These are phyloP conservation scores for Phytophthora sojae DNA, from an alignment of 352 stramenopile genomes.

Conservation along the genomic window DNA sequence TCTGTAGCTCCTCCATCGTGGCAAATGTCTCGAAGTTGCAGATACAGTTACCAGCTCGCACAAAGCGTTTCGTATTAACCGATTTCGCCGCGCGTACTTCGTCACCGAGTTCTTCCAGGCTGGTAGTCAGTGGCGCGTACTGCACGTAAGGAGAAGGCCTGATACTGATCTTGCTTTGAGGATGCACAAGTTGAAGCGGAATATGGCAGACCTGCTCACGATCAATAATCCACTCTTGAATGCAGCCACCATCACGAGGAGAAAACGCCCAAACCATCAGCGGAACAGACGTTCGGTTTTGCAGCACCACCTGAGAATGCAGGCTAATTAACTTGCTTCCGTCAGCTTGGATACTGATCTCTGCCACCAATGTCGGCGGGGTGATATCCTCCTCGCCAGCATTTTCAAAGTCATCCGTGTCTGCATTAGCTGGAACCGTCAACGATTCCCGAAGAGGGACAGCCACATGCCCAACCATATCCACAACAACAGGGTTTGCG, in stretches of 20 bases:
- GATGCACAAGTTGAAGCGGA: slow-evolving; percentile 85
- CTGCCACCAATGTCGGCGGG: slow-evolving; percentile 80
- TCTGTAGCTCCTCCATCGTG: slow-evolving; percentile 72
- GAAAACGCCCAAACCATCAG: slow-evolving; percentile 92
- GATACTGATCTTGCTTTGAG: slow-evolving; percentile 90
- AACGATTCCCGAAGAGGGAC: slow-evolving; percentile 75
- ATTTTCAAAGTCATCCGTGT: slow-evolving; percentile 43
- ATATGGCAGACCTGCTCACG: slow-evolving; percentile 85
- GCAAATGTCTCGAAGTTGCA: slow-evolving; percentile 87
- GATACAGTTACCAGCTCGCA: slow-evolving; percentile 74
- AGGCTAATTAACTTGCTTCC: slow-evolving; percentile 90
- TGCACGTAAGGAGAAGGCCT: slow-evolving; percentile 84
- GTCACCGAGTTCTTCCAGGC: slow-evolving; percentile 81
- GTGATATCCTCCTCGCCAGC: slow-evolving; percentile 62
- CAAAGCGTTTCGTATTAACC: slow-evolving; percentile 84
- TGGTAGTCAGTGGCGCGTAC: slow-evolving; percentile 84
- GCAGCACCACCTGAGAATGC: slow-evolving; percentile 87
- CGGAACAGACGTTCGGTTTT: slow-evolving; percentile 88
- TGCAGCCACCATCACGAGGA: slow-evolving; percentile 76
- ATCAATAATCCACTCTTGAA: slow-evolving; percentile 87
- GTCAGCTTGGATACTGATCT: slow-evolving; percentile 89
- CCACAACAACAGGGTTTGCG: slow-evolving; percentile 85
- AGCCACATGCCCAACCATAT: slow-evolving; percentile 88
- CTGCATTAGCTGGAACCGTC: slow-evolving; percentile 17
- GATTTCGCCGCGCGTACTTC: slow-evolving; percentile 73